A percentile compares a stretch with the other conserved stretches of the same genome.
phyloP scores from a whole-genome alignment of 2,329 filamentous ascomycete species.

The Sphaceloma murrayae region DNA sequence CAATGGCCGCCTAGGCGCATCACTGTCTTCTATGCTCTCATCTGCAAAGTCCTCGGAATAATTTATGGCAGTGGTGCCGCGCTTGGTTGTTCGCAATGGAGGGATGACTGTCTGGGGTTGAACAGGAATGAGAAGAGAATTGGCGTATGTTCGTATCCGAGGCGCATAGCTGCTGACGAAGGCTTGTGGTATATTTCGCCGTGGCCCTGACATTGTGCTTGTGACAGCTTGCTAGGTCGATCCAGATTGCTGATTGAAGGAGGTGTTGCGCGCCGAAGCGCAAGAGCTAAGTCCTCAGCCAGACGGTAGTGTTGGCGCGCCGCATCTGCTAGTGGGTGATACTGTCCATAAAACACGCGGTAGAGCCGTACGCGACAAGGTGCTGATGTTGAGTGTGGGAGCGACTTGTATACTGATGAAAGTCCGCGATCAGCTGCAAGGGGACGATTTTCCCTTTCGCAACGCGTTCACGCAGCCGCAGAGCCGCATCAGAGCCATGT shows the following conservation, averaged over 20 bases:
- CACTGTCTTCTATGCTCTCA: slow-evolving; percentile 65
- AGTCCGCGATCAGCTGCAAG: slow-evolving; percentile 6
- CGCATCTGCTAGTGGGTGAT: no score
- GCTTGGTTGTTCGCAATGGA: slow-evolving; percentile 81
- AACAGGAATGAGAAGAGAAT: slow-evolving; percentile 80
- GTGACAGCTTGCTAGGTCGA: neutral
- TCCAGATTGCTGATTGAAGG: neutral
- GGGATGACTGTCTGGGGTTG: slow-evolving; percentile 59
- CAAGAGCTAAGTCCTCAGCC: slow-evolving; percentile 7
- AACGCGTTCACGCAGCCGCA: slow-evolving; percentile 5
- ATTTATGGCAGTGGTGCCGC: slow-evolving; percentile 92
- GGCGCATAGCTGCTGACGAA: slow-evolving; percentile 89
- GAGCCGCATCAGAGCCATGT: slow-evolving; percentile 1
- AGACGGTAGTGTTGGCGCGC: no score
- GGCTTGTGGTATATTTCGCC: slow-evolving; percentile 58
- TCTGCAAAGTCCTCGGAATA: slow-evolving; percentile 96
- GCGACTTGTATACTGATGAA: neutral
- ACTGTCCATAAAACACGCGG: no score
- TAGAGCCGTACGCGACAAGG: no score
- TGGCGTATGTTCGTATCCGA: slow-evolving; percentile 79
- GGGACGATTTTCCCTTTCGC: slow-evolving; percentile 11
- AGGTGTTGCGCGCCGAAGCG: slow-evolving; percentile 12
- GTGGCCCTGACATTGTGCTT: neutral
- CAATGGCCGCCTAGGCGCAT: slow-evolving; percentile 61
- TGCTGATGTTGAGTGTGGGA: slow-evolving; percentile 2